Percentiles rank a stretch among this genome's conserved stretches.
phyloP scores from a whole-genome alignment of 2,329 filamentous ascomycete species.

The Diplodia intermedia region DNA sequence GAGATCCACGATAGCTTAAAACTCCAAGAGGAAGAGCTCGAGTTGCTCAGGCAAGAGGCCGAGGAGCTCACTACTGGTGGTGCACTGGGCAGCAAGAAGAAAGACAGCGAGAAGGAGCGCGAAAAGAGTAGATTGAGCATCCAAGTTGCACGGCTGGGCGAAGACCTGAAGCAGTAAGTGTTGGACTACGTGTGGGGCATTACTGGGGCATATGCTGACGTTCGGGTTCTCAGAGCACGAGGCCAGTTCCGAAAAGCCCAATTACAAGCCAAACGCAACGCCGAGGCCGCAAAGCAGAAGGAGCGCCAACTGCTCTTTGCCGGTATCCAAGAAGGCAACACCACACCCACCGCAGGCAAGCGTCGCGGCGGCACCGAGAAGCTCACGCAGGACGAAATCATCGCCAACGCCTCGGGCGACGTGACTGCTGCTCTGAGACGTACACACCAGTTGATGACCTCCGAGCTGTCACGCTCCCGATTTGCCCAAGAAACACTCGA shows the following conservation, averaged over 20 bases:
- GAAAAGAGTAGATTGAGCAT: slow-evolving; percentile 72
- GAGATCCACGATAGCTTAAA: slow-evolving; percentile 83
- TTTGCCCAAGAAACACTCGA: slow-evolving; percentile 90
- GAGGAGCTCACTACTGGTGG: slow-evolving; percentile 65
- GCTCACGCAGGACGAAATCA: slow-evolving; percentile 73
- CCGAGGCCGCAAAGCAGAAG: slow-evolving; percentile 74
- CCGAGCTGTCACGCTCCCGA: slow-evolving; percentile 82
- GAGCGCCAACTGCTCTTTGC: slow-evolving; percentile 79
- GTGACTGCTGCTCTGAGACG: slow-evolving; percentile 83
- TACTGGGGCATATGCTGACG: slow-evolving; percentile 20
- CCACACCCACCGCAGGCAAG: slow-evolving; percentile 45
- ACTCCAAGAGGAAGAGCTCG: slow-evolving; percentile 82
- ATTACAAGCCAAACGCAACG: slow-evolving; percentile 75
- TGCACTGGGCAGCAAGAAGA: slow-evolving; percentile 45
- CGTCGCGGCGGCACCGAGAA: slow-evolving; percentile 54
- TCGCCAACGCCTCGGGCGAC: slow-evolving; percentile 77
- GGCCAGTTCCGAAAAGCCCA: slow-evolving; percentile 82
- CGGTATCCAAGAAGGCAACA: slow-evolving; percentile 60
- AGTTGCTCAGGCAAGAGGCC: slow-evolving; percentile 78
- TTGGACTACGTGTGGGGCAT: slow-evolving; percentile 49
- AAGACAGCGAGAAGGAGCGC: slow-evolving; percentile 63
- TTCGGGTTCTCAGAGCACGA: slow-evolving; percentile 56
- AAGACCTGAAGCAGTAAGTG: slow-evolving; percentile 75
- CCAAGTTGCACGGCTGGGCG: slow-evolving; percentile 68
- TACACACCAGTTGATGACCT: slow-evolving; percentile 85